Evolutionary conservation across 1,284 basidiomycete species (phyloP).

Genomic region (Entoloma clypeatum): DNA sequence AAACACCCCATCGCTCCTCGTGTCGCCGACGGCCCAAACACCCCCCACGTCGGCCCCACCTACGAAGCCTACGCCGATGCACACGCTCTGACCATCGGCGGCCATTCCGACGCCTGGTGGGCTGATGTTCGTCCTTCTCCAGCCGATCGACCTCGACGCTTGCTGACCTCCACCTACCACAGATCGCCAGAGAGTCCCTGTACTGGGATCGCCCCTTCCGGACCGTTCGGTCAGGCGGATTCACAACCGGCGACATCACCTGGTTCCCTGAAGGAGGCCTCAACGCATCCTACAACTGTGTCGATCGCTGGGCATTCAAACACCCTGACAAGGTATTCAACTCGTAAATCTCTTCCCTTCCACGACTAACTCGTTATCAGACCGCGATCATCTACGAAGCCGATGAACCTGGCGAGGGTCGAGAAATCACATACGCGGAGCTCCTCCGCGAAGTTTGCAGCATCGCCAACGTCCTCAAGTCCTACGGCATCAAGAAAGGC

Average conservation of each 20-base stretch:
- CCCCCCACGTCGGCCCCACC: slow-evolving; percentile 74
- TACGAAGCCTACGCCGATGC: slow-evolving; percentile 65
- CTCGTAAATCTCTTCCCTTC: slow-evolving; percentile 2
- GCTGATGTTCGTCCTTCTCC: slow-evolving; percentile 68
- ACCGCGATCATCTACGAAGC: slow-evolving; percentile 98
- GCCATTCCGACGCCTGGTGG: slow-evolving; percentile 85
- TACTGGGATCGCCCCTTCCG: slow-evolving; percentile 93
- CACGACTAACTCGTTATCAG: slow-evolving; percentile 29
- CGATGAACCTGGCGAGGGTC: slow-evolving; percentile 85
- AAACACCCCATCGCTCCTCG: slow-evolving; percentile 68
- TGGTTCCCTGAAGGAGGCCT: slow-evolving; percentile 94
- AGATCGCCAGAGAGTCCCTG: slow-evolving; percentile 80
- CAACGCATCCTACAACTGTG: slow-evolving; percentile 96
- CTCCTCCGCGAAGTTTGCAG: slow-evolving; percentile 88
- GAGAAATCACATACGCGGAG: slow-evolving; percentile 78
- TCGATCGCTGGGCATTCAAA: slow-evolving; percentile 93
- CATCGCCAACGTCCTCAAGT: slow-evolving; percentile 90
- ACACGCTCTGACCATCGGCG: slow-evolving; percentile 72
- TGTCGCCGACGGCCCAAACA: slow-evolving; percentile 53
- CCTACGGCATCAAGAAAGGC: slow-evolving; percentile 91
- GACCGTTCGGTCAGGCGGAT: slow-evolving; percentile 83
- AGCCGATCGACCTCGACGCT: slow-evolving; percentile 1
- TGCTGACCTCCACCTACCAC: slow-evolving; percentile 8
- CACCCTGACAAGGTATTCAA: slow-evolving; percentile 77
- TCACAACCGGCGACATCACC: slow-evolving; percentile 83